Evolutionary conservation across 2,329 filamentous ascomycete species (phyloP), one percentile per base, ranked within the genome.

Genomic region (Aspergillus latus): DNA sequence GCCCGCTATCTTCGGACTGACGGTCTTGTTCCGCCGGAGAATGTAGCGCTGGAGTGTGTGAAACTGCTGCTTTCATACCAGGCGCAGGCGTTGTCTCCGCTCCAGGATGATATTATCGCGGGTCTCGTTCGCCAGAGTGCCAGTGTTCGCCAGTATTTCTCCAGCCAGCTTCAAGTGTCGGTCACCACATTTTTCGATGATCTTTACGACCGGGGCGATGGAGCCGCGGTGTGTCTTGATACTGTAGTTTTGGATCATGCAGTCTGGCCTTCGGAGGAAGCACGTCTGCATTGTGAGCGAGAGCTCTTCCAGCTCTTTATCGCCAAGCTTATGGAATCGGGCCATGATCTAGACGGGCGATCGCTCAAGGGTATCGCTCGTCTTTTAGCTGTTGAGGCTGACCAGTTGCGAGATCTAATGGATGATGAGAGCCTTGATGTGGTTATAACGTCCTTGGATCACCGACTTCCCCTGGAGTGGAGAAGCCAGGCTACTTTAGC

Each of bases 281-380:
- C 61, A 15, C 72, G 76, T 42, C 65, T 70, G 11, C 73, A 76
- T 51, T 78, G 76, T 60, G 76, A 80, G 61, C 72, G 72, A 54
- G 78, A 79, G 59, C 70, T 80, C 4, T 79, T 80, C 57, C 76
- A 76, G 67, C 84, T 96, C 56, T 86, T 93, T 64, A 85, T 97
- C 63, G 92, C 92, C 26, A 88, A 89, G 67, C 79, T 97, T 64
- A 95, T 97, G 87, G 90, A 95, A 71, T 91, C 90, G 44, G 92
- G 91, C 52, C 85, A 92, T 66, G 90, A 96, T 55, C 72, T 84
- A 57, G 82, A 84, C 37, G 83, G 83, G 44, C 79, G 83, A 46
- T 81, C 84, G 4, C 79, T 87, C 72, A 83, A 84, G 65, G 81
- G 81, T 45, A 81, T 87, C 39, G 81, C 84, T 5, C 78, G 83